Evolutionary conservation across 2,329 filamentous ascomycete genomes (phyloP).

Genomic region (Onygena corvina): DNA sequence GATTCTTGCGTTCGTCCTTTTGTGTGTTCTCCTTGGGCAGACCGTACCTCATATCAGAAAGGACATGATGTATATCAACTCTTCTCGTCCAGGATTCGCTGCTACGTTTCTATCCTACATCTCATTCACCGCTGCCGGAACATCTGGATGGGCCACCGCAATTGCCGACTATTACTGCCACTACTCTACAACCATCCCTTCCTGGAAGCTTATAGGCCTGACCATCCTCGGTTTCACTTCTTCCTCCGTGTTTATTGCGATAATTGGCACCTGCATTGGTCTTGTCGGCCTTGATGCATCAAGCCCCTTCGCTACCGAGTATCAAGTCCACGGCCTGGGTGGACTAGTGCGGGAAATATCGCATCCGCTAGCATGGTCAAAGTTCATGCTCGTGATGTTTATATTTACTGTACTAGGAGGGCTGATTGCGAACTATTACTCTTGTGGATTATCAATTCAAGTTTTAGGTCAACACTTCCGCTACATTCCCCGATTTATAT

Average conservation of each 20-base stretch:
- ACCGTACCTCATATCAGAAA: neutral
- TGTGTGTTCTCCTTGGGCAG: slow-evolving; percentile 6
- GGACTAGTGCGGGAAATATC: slow-evolving; percentile 2
- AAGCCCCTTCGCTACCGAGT: neutral
- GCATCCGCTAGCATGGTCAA: slow-evolving; percentile 1
- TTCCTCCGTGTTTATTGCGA: neutral
- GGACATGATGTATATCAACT: neutral
- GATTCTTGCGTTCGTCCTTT: slow-evolving; percentile 2
- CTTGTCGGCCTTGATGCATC: neutral
- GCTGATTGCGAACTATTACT: slow-evolving; percentile 35
- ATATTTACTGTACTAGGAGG: slow-evolving; percentile 19
- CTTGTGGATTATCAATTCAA: slow-evolving; percentile 35
- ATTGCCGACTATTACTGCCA: slow-evolving; percentile 8
- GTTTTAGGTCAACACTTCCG: slow-evolving; percentile 38
- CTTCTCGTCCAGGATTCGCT: neutral
- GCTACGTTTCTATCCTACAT: slow-evolving; percentile 3
- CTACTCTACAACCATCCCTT: neutral
- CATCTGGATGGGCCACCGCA: slow-evolving; percentile 2
- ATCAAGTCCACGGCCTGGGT: neutral
- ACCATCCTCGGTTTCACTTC: neutral
- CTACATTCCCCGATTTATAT: slow-evolving; percentile 42
- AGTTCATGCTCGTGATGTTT: slow-evolving; percentile 7
- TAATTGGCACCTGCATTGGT: neutral
- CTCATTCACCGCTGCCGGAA: neutral
- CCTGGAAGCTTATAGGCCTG: neutral